Base-by-base conservation (phyloP, 2,329 filamentous ascomycete species). In the Verticillium alfalfae region DNA sequence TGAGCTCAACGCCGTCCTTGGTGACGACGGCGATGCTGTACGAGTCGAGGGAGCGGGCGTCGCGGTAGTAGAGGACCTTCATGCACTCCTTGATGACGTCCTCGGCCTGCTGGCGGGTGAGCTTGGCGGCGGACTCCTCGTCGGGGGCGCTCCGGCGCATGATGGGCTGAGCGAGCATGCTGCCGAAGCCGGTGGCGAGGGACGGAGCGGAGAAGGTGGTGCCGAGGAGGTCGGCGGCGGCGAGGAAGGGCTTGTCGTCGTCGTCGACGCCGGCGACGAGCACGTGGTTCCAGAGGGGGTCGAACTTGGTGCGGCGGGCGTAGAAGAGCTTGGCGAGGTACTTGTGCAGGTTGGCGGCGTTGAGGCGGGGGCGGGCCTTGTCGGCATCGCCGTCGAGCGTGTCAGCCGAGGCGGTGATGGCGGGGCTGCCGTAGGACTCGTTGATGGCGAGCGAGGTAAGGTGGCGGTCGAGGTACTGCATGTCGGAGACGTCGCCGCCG, bases 61-160 rank as follows among this genome's bases (percentile, higher is more conserved):
- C 95, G 70, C 95, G 87, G 83, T 99, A 99, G 82, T 91, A 99
- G 64, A 99, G 84, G 60, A 98, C 94, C 85, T 98, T 98, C 91
- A 99, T 93, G 78, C 93, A 97, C 79, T 97, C 91, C 81, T 90
- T 90, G 72, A 99, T 79, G 49, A 92, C 85, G 62, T 89, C 81
- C 64, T 97, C 82, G 57, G 95, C 95, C 73, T 91, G 77, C 70
- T 97, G 93, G 73, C 87, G 85, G 49, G 82, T 88, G 66, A 98
- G 81, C 63, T 86, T 81, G 69, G 86, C 81, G 38, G 90, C 88
- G 52, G 91, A 81, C 69, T 86, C 89, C 76, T 98, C 95, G 69
- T 97, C 92, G 31, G 92, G 92, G 64, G 92, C 92, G 70, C 90
- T 79, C 70, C 86, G 87, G 70, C 95, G 88, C 82, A 99, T 85